Base-by-base conservation (phyloP, 352 stramenopile genomes). In the Pythium vanterpoolii region DNA sequence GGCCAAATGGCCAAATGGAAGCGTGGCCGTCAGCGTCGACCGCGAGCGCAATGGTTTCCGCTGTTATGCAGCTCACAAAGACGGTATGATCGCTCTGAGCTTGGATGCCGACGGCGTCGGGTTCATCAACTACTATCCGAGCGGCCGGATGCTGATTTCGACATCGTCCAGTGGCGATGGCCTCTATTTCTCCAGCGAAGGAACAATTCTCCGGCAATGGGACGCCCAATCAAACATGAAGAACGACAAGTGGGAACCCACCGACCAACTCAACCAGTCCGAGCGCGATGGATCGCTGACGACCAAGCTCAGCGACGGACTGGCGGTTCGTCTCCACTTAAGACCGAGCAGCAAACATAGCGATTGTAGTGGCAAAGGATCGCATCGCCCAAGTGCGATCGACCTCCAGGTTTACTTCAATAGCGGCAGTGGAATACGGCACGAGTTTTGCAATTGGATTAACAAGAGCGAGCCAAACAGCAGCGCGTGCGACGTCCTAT, bases 61-160 rank as follows among this genome's bases (percentile, higher is more conserved):
- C n/a, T 63, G 78, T 31, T 93, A 89, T 48, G 83, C 75, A 2
- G 77, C 79, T 8, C 82, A 89, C 52, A 88, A 84, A 40, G 83
- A 93, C 54, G 79, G 80, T 0, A 65, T 66, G 7, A 71, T 93
- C 43, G 75, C 77, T 21, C 54, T 93, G 27, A 93, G 79, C 44
- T 85, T 93, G 28, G 80, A 90, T 38, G 60, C 73, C 2, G 50
- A 54, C 6, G 83, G 83, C 28, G 83, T 90, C 0, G 83, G 83
- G 14, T 90, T 93, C 38, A 73, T 90, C 52, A 93, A 93, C 55
- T 87, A 89, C 49, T 76, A 90, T 28, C 79, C 83, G 24, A 89
- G 74, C n/a, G 80, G 83, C 10, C 74, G 77, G 16, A 88, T 79
- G 56, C 71, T 93, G 55, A 58, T 93, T 6, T 93, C 80, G 11